A percentile compares a stretch with the other conserved stretches of the same genome.
Conservation (phyloP, 192 early-diverging fungal genomes). For the Backusella australiensis region DNA sequence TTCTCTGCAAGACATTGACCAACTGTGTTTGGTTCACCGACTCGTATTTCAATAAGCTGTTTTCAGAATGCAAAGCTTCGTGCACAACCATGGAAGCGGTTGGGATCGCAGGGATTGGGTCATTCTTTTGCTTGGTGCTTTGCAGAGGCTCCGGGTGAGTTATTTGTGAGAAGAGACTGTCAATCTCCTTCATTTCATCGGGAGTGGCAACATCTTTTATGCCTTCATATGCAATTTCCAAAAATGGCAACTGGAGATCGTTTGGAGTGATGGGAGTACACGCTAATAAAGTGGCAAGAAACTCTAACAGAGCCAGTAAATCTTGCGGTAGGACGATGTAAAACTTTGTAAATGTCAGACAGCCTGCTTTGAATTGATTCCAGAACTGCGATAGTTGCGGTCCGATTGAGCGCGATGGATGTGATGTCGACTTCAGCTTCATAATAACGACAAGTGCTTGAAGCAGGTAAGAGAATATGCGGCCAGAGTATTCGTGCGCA, state of each 20-base stretch:
- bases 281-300: not conserved
- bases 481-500: not conserved
- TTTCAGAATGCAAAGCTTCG: not conserved
- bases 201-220: not conserved
- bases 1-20: not conserved
- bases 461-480: not conserved
- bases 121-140: not conserved
- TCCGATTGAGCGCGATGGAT: not conserved
- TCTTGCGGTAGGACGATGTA: slow-evolving; percentile 5
- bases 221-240: not conserved
- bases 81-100: not conserved
- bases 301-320: not conserved
- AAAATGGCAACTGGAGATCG: not conserved
- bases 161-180: not conserved
- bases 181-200: not conserved
- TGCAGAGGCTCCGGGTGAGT: too few species aligned
- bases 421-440: not conserved
- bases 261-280: not conserved
- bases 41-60: not conserved
- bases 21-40: not conserved
- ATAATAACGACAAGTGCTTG: not conserved
- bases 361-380: not conserved
- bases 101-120: not conserved
- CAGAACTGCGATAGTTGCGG: not conserved
- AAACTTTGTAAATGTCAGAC: not conserved